These are phyloP conservation scores for Microthlaspi erraticum DNA, from an alignment of 345 rosid species.

Conservation along the genomic window DNA sequence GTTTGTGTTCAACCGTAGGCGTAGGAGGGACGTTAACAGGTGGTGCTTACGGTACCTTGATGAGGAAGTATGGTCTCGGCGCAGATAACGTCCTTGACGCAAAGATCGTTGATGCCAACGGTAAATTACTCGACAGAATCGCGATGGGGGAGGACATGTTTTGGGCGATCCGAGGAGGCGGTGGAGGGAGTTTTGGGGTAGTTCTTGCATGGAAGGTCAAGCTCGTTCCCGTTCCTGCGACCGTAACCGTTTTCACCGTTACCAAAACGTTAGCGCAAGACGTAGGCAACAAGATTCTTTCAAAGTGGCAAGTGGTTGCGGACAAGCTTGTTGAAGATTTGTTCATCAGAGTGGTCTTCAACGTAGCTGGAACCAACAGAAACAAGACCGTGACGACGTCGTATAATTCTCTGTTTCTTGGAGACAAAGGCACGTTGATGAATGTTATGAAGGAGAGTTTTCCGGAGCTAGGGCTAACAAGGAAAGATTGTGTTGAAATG, in stretches of 20 bases:
- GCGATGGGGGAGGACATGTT: conserved; percentile 69
- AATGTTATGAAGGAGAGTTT: conserved; percentile 50
- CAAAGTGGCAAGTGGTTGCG: conserved; percentile 57
- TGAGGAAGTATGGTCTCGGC: conserved; percentile 72
- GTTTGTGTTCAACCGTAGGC: conserved; percentile 62
- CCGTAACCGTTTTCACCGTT: conserved; percentile 57
- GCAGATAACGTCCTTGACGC: conserved; percentile 74
- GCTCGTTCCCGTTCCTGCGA: conserved; percentile 64
- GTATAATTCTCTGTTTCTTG: conserved; percentile 56
- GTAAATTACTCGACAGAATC: conserved; percentile 54
- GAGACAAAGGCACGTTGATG: conserved; percentile 40
- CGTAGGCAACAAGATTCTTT: conserved; percentile 44
- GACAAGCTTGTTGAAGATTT: conserved; percentile 55
- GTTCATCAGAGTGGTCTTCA: conserved; percentile 52
- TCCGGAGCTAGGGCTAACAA: conserved; percentile 59
- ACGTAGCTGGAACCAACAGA: conserved; percentile 21
- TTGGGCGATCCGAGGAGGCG: conserved; percentile 79
- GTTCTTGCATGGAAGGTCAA: conserved; percentile 63
- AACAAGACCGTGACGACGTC: conserved; percentile 44
- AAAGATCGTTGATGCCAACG: conserved; percentile 57
- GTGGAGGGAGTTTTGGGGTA: conserved; percentile 70
- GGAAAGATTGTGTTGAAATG: conserved; percentile 52
- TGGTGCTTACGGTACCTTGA: conserved; percentile 66
- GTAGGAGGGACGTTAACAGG: conserved; percentile 66
- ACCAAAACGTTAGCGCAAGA: conserved; percentile 51